Base-by-base conservation (phyloP, 164 flowering plant genomes). In the Echeveria elegans region DNA sequence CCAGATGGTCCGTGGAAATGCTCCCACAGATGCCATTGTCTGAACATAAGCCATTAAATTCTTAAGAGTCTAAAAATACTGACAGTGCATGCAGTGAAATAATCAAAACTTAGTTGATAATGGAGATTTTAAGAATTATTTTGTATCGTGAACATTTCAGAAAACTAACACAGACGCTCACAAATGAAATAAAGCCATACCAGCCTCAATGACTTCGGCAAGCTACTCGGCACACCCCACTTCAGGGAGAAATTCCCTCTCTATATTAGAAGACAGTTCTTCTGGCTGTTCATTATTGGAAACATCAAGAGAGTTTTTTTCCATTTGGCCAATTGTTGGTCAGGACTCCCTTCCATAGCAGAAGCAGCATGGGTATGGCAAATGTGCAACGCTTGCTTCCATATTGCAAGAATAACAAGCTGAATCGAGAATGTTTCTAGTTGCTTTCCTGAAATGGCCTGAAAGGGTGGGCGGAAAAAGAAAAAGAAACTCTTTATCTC, bases 361-460 rank as follows among this genome's bases (percentile, higher is more conserved):
- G 96, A 89, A 43, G 89, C 89, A 67, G 88, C 99, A 66, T 87
- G 90, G 24, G 97, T 78, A 73, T 95, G 96, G 72, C 96, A 92
- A 60, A 88, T 92, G 74, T 89, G 85, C 71, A 95, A 73, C 24
- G 97, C 96, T 80, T 95, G 96, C 80, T 92, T 95, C 97, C 97
- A 95, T 32, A 90, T 84, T 36, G 96, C 97, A 69, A 95, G 90
- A 71, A 83, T 82, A 45, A 92, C 97, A 74, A 95, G 89, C 83
- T 92, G 97, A 72, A 95, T 75, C 34, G 99, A 88, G 76, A 95
- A 92, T 71, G 97, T 97, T 73, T 95, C 99, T 53, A 92, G 79
- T 23, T 82, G 83, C 72, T 67, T 86, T 43, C 82, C 89, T 32
- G 79, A 74, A 67, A 69, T 85, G 34, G 76, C 74, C 93, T 92